These are phyloP conservation scores for Scutellaria baicalensis DNA, from an alignment of 257 asterid species.

Conservation along the genomic window DNA sequence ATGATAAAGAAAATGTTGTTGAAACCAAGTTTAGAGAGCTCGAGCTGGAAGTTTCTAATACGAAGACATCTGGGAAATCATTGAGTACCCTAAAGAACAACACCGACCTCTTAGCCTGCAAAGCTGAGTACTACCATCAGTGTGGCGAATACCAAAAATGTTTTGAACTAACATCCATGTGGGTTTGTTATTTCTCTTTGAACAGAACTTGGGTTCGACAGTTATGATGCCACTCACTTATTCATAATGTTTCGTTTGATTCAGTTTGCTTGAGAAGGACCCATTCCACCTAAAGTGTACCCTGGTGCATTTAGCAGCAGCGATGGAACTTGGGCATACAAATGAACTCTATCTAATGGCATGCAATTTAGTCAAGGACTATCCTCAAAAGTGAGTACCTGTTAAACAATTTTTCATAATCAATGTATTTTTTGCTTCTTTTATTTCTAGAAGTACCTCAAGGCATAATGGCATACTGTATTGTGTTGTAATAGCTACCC, in stretches of 20 bases:
- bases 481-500: background rate
- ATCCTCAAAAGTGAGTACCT: conserved; percentile 88
- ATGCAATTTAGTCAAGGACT: conserved; percentile 96
- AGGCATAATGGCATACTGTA: background rate
- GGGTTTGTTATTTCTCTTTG: conserved; percentile 29
- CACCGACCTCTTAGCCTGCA: conserved; percentile 97
- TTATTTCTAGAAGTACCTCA: background rate
- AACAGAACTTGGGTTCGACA: background rate
- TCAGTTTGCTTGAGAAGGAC: conserved; percentile 97
- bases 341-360: conserved; percentile 98
- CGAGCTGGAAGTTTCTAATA: conserved; percentile 57
- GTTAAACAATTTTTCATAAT: background rate
- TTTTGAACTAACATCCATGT: conserved; percentile 86
- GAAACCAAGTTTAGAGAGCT: conserved; percentile 84
- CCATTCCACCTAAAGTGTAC: conserved; percentile 95
- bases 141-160: conserved; percentile 95
- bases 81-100: conserved; percentile 65
- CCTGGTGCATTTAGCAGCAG: conserved; percentile 93
- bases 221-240: conserved; percentile 9
- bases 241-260: conserved; percentile 24
- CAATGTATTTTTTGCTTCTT: background rate
- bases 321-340: conserved; percentile 97
- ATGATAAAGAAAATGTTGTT: conserved; percentile 73
- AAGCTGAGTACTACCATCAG: conserved; percentile 97
- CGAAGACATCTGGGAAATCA: conserved; percentile 51